Evolutionary conservation across 2,329 filamentous ascomycete species (phyloP), one percentile per base, ranked within the genome.

Genomic region (Trichoderma atroviride): DNA sequence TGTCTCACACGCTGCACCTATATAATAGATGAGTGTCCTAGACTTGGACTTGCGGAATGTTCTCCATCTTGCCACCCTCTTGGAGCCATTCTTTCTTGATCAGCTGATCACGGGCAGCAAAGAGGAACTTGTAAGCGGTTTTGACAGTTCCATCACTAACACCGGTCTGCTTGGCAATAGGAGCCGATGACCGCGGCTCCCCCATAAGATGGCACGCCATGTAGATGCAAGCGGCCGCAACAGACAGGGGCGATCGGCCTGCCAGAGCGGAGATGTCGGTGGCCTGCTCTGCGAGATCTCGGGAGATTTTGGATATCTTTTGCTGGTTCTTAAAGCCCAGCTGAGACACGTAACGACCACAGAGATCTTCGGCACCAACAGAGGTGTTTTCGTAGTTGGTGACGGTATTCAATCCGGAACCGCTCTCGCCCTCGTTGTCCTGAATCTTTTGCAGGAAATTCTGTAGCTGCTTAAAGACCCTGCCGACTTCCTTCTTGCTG

Each of bases 121-220:
- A 95, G 60, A 99, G 85, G 76, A 92, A 90, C 78, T 96, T 96
- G 84, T 98, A 99, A 0, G 95, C 94, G 31, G 93, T 96, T 76
- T 96, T 94, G 75, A 99, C 97, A 0, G 96, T 99, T 68, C 96
- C 94, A 77, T 99, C 96, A 78, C 94, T 97, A 33, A 99, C 96
- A 73, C 93, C 93, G 0, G 92, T 93, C 22, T 96, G 91, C 29
- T 82, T 80, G 5, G 93, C 92, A 74, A 99, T 97, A 71, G 96
- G 92, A 79, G 94, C 94, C n/a, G 93, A 91, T 7, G 88, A 85
- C 75, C 92, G 92, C 24, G 89, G 85, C 74, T 96, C 88, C 68
- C 91, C 92, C 83, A 97, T 91, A 47, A 98, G 86, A 76, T 95
- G 89, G 35, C 93, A 94, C 4, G 95, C 92, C 89, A 98, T 96